These are phyloP conservation scores for Metschnikowia orientalis DNA, from an alignment of 805 yeast genomes.

Conservation along the genomic window DNA sequence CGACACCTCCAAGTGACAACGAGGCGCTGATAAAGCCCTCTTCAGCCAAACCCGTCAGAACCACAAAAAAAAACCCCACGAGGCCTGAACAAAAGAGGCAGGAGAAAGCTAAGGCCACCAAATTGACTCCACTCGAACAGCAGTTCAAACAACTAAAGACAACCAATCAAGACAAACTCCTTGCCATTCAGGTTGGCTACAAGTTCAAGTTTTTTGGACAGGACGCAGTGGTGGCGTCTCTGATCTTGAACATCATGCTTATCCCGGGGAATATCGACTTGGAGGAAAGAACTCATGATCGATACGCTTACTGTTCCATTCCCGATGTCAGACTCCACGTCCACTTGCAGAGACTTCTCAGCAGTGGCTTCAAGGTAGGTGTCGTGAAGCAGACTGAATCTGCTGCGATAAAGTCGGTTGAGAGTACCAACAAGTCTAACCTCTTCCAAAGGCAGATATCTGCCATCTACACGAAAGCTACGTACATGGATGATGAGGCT, in stretches of 20 bases:
- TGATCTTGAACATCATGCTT: conserved; percentile 62
- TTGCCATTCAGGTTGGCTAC: conserved; percentile 88
- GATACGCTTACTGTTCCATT: conserved; percentile 78
- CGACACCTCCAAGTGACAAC: no score
- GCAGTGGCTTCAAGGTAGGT: conserved; percentile 75
- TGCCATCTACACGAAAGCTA: conserved; percentile 74
- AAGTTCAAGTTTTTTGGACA: conserved; percentile 82
- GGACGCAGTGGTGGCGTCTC: conserved; percentile 72
- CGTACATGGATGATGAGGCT: conserved; percentile 63
- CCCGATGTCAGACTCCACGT: conserved; percentile 74
- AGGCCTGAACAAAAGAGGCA: background rate
- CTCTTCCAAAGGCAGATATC: conserved; percentile 68
- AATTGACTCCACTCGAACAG: conserved; percentile 66
- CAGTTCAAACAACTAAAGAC: conserved; percentile 68
- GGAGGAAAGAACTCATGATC: conserved; percentile 47
- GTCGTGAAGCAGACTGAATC: conserved; percentile 83
- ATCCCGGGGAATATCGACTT: conserved; percentile 63
- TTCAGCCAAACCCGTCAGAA: background rate
- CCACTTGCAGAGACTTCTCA: conserved; percentile 69
- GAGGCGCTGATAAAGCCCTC: no score
- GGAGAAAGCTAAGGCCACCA: conserved; percentile 1
- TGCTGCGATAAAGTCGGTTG: conserved; percentile 62
- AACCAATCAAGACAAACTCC: conserved; percentile 57
- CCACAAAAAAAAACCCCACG: background rate
- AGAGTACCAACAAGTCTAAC: conserved; percentile 40